Evolutionary conservation across 2,329 filamentous ascomycete species (phyloP), one percentile per base, ranked within the genome.

Genomic region (Truncatella angustata): DNA sequence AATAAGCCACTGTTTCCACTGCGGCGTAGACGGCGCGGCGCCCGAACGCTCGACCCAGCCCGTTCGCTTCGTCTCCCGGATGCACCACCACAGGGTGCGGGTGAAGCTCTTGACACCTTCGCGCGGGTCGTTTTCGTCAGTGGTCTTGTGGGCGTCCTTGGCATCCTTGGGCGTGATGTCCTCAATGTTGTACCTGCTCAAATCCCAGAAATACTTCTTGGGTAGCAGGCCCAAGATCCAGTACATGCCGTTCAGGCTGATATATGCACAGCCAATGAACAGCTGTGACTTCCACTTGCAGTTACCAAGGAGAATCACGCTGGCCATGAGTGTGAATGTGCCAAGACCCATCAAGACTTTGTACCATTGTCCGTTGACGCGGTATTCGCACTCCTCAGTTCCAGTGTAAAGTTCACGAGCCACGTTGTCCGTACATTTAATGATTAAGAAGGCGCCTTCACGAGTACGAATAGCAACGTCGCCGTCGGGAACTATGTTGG

Each of bases 401-500:
- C 81, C 81, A 0, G 74, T 76, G 65, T 85, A 86, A 0, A 86
- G 72, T 61, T 86, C 82, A n/a, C 83, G 74, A 2, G 81, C 79
- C 2, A 86, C 77, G 28, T 82, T 76, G 62, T 86, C 82, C 4
- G 75, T 74, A 60, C 82, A 85, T 42, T 72, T 70, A 14, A 86
- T 69, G 5, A 84, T 68, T 2, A 86, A 63, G 56, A 86, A 84
- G 1, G 79, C 81, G 1, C 82, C 82, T 57, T 81, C 77, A 5
- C 81, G 76, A 1, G 82, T 85, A 24, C 78, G 75, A 51, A 86
- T 84, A 24, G 85, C 74, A n/a, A 86, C 75, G 56, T 86, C 82
- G 2, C 81, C 82, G 2, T 58, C 59, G 1, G 81, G 82, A 0
- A 83, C 76, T 18, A 72, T 63, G 26, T 75, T 73, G 5, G 64